Percentiles rank a stretch among this genome's conserved stretches.
Conservation (phyloP, 225 moss, liverwort and hornwort species). For the Antitrichia curtipendula region DNA sequence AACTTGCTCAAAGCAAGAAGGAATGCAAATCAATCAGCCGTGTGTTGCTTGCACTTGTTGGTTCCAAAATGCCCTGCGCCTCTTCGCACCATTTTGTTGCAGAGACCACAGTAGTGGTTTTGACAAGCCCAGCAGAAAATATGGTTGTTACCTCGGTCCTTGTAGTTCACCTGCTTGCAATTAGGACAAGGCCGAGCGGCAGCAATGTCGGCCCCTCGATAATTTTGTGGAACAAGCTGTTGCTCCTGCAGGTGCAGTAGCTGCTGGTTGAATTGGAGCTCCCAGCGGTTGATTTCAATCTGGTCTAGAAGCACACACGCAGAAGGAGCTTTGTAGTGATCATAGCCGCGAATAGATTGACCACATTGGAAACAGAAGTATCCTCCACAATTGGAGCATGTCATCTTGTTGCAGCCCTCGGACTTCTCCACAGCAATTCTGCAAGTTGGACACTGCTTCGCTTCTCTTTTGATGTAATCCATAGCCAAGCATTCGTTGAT, state of each 20-base stretch:
- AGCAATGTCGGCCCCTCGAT: neutral
- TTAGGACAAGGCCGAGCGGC: slow-evolving; percentile 24
- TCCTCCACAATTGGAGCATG: slow-evolving; percentile 44
- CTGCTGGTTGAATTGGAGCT: slow-evolving; percentile 10
- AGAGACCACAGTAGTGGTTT: slow-evolving; percentile 39
- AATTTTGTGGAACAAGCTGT: slow-evolving; percentile 5
- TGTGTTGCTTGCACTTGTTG: slow-evolving; percentile 43
- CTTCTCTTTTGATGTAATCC: slow-evolving; percentile 56
- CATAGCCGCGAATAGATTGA: slow-evolving; percentile 33
- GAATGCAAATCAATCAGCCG: slow-evolving; percentile 17
- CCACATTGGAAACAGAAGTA: slow-evolving; percentile 71
- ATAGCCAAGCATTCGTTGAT: slow-evolving; percentile 57
- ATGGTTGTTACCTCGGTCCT: slow-evolving; percentile 42
- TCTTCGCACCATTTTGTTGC: slow-evolving; percentile 29
- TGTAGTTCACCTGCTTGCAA: slow-evolving; percentile 33
- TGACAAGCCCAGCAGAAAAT: slow-evolving; percentile 50
- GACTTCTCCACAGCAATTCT: slow-evolving; percentile 62
- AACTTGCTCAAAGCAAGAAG: neutral
- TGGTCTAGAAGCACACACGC: slow-evolving; percentile 29
- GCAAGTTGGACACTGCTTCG: slow-evolving; percentile 67
- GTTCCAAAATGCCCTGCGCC: slow-evolving; percentile 26
- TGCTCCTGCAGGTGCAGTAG: slow-evolving; percentile 7
- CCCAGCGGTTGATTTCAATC: slow-evolving; percentile 40
- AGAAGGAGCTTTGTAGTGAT: slow-evolving; percentile 23
- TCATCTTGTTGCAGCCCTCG: slow-evolving; percentile 85